Conservation (phyloP, 345 rosid species). For the Excoecaria agallocha region DNA sequence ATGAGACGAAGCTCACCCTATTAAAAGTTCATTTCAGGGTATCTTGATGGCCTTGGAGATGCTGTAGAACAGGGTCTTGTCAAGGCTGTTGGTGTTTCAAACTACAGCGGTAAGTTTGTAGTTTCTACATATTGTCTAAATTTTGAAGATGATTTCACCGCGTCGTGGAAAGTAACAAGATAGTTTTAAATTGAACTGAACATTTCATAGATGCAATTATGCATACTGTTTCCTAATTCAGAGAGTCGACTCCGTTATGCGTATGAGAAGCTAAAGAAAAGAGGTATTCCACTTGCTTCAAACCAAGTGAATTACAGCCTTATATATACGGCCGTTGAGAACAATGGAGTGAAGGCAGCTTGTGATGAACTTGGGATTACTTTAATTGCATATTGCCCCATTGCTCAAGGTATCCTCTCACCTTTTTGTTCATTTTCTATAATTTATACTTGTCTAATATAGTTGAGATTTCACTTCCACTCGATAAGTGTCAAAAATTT, state of each 20-base stretch:
- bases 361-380: slow-evolving; percentile 94
- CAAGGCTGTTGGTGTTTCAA: slow-evolving; percentile 97
- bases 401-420: slow-evolving; percentile 71
- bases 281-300: slow-evolving; percentile 92
- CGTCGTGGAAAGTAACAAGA: background rate
- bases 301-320: slow-evolving; percentile 98
- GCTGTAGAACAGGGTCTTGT: slow-evolving; percentile 96
- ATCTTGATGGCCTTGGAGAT: slow-evolving; percentile 95
- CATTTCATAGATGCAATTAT: slow-evolving; percentile 11
- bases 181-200: background rate
- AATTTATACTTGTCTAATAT: slow-evolving; percentile 3
- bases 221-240: slow-evolving; percentile 26
- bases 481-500: background rate
- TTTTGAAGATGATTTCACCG: background rate
- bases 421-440: slow-evolving; percentile 10
- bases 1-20: slow-evolving; percentile 23
- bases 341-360: slow-evolving; percentile 81
- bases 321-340: slow-evolving; percentile 79
- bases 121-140: background rate
- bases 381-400: slow-evolving; percentile 87
- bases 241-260: slow-evolving; percentile 80
- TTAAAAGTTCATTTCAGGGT: slow-evolving; percentile 55
- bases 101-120: slow-evolving; percentile 63
- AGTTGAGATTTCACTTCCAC: background rate
- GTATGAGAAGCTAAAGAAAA: slow-evolving; percentile 68